Conservation (phyloP, 805 yeast species). For the Schizosaccharomyces japonicus region DNA sequence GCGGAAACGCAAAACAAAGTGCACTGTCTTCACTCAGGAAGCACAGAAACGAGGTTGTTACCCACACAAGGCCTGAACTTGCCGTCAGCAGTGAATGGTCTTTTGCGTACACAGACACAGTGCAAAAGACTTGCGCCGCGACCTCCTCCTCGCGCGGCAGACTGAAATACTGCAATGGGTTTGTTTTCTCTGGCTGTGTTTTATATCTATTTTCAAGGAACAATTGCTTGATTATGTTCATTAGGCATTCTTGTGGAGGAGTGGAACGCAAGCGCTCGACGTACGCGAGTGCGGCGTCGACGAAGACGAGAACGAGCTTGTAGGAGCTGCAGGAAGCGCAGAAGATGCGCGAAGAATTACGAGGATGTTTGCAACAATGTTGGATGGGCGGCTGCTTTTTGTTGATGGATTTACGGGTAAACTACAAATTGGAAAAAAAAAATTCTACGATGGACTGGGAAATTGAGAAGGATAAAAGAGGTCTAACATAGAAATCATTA, state of each 20-base stretch:
- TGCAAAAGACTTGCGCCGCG: not conserved
- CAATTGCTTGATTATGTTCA: not conserved
- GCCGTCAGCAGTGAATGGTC: not conserved
- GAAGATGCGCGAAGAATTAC: no score
- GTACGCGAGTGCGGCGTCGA: no score
- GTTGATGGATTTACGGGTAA: no score
- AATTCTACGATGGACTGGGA: no score
- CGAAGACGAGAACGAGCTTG: no score
- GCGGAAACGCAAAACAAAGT: not conserved
- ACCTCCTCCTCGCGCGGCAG: not conserved
- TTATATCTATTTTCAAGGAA: not conserved
- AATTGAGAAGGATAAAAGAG: not conserved
- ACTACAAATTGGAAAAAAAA: no score
- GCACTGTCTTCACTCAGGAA: not conserved
- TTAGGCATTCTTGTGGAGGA: no score
- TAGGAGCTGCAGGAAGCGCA: no score
- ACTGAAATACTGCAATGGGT: not conserved
- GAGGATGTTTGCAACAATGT: no score
- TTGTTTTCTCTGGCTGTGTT: not conserved
- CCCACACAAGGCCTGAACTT: not conserved
- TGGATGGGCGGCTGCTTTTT: no score
- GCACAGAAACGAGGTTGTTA: not conserved
- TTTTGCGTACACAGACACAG: not conserved
- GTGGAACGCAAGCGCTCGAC: no score
- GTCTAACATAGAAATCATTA: not conserved